Evolutionary conservation across 2,329 filamentous ascomycete genomes (phyloP).

Genomic region (Nectriaceae sp.): DNA sequence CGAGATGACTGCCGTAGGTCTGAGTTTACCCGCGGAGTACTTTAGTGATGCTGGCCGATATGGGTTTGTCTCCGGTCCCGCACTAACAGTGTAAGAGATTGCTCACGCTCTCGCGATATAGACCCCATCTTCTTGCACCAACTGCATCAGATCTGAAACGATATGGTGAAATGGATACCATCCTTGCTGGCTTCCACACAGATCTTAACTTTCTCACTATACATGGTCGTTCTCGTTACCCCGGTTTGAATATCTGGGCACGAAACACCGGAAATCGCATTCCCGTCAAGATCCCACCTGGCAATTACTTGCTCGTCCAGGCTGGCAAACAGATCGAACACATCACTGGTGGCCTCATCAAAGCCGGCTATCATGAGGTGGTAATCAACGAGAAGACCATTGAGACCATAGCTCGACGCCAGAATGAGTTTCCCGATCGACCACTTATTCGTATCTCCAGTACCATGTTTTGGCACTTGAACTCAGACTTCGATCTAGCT

Average conservation of each 20-base stretch:
- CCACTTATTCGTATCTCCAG: slow-evolving; percentile 60
- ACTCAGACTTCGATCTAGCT: slow-evolving; percentile 55
- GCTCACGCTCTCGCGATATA: slow-evolving; percentile 22
- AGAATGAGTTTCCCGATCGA: slow-evolving; percentile 43
- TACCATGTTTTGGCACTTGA: slow-evolving; percentile 63
- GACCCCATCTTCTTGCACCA: slow-evolving; percentile 62
- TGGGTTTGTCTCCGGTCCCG: slow-evolving; percentile 40
- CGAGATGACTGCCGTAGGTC: slow-evolving; percentile 59
- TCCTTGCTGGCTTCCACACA: slow-evolving; percentile 64
- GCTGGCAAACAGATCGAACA: slow-evolving; percentile 66
- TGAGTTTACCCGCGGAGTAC: slow-evolving; percentile 53
- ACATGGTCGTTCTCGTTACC: slow-evolving; percentile 63
- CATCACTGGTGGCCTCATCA: slow-evolving; percentile 60
- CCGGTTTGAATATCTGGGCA: slow-evolving; percentile 64
- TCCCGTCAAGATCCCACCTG: slow-evolving; percentile 58
- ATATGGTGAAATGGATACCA: slow-evolving; percentile 56
- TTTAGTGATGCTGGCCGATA: slow-evolving; percentile 59
- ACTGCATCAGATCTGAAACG: slow-evolving; percentile 59
- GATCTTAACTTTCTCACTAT: slow-evolving; percentile 67
- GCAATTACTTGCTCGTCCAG: slow-evolving; percentile 61
- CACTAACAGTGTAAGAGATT: background rate
- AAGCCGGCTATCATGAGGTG: slow-evolving; percentile 64
- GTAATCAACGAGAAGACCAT: slow-evolving; percentile 57
- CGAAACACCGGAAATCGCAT: slow-evolving; percentile 63
- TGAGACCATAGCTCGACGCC: slow-evolving; percentile 46